Evolutionary conservation across 2,329 filamentous ascomycete genomes (phyloP).

Genomic region (Aspergillus brunneoviolaceus): DNA sequence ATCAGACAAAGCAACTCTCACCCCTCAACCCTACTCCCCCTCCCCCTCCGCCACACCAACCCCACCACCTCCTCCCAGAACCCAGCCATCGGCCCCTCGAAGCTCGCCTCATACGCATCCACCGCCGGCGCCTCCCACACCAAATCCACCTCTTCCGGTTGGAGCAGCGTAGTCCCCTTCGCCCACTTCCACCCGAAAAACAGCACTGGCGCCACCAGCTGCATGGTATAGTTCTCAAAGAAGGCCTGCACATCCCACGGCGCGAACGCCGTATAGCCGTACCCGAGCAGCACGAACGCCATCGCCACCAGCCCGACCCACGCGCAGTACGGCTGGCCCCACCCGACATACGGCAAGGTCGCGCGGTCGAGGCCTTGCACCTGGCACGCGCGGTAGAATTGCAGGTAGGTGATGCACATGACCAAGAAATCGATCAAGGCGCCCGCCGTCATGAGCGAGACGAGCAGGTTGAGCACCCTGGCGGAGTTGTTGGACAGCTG

Average conservation of each 20-base stretch:
- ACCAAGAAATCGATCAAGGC: conserved; percentile 62
- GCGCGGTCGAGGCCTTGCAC: conserved; percentile 54
- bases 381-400: conserved; percentile 56
- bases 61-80: background rate
- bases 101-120: conserved; percentile 13
- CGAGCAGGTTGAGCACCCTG: conserved; percentile 55
- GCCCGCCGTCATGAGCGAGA: conserved; percentile 58
- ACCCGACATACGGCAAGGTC: conserved; percentile 58
- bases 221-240: conserved; percentile 57
- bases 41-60: no score
- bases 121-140: conserved; percentile 29
- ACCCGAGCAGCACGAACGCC: conserved; percentile 35
- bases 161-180: conserved; percentile 56
- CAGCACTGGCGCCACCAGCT: conserved; percentile 52
- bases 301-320: conserved; percentile 10
- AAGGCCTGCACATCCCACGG: conserved; percentile 47
- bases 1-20: no score
- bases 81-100: background rate
- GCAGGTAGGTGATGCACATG: conserved; percentile 60
- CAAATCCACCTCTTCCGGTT: conserved; percentile 56
- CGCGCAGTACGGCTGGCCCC: conserved; percentile 60
- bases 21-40: no score
- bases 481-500: conserved; percentile 51
- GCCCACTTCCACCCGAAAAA: conserved; percentile 64
- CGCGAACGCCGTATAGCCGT: conserved; percentile 55